These are phyloP conservation scores for Geosiphon pyriformis DNA, from an alignment of 192 early-diverging fungal species.

Conservation along the genomic window DNA sequence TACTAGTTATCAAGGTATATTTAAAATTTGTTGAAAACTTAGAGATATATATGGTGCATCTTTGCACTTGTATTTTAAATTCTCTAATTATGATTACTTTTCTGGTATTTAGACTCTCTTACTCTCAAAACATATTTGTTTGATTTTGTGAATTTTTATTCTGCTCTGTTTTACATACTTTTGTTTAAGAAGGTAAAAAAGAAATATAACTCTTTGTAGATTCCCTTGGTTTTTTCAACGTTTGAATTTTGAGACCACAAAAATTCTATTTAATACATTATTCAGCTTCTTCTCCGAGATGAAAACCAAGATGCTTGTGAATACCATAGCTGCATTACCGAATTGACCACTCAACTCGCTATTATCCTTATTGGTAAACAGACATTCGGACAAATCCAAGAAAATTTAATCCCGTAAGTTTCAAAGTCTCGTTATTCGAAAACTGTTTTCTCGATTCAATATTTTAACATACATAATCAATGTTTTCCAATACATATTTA, in stretches of 20 bases:
- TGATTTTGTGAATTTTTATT: slow-evolving; percentile 58
- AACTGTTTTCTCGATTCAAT: background rate
- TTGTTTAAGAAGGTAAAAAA: slow-evolving; percentile 44
- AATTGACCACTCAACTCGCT: slow-evolving; percentile 54
- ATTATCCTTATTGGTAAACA: slow-evolving; percentile 59
- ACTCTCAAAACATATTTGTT: slow-evolving; percentile 55
- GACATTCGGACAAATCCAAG: slow-evolving; percentile 40
- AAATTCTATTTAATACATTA: background rate
- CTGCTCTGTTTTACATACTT: slow-evolving; percentile 52
- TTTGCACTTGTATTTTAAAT: background rate
- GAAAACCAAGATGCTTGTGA: slow-evolving; percentile 15
- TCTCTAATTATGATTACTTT: background rate
- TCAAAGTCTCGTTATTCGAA: background rate
- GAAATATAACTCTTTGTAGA: background rate
- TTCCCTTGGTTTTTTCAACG: background rate
- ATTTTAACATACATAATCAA: background rate
- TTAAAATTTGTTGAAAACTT: background rate
- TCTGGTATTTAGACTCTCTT: slow-evolving; percentile 32
- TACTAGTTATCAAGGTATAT: slow-evolving; percentile 40
- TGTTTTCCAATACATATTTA: background rate
- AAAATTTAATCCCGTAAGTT: slow-evolving; percentile 44
- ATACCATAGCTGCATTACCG: slow-evolving; percentile 38
- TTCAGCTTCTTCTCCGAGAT: no score
- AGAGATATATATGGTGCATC: background rate
- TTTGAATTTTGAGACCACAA: background rate